Conservation (phyloP, 2,329 filamentous ascomycete species). For the Epicoccum nigrum region DNA sequence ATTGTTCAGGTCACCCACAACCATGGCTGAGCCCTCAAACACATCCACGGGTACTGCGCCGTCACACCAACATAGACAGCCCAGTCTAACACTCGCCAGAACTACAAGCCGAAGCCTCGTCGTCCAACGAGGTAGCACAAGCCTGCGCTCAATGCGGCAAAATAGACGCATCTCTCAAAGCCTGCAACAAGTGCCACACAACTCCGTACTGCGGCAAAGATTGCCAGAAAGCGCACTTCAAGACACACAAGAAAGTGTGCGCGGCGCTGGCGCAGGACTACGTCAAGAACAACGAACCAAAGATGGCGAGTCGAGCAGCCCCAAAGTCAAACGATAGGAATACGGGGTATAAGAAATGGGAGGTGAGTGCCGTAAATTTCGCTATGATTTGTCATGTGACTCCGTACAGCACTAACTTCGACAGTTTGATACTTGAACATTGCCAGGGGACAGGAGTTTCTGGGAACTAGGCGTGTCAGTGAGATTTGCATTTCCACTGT, state of each 20-base stretch:
- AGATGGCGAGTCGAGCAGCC: conserved; percentile 44
- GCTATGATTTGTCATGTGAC: too few relatives aligned
- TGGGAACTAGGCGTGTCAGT: neutral
- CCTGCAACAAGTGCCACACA: conserved; percentile 50
- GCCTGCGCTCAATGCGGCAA: conserved; percentile 36
- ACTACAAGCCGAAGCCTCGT: conserved; percentile 3
- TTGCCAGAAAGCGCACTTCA: conserved; percentile 49
- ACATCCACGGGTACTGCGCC: neutral
- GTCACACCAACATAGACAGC: neutral
- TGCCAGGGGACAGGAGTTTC: neutral
- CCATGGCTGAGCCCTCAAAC: conserved; percentile 6
- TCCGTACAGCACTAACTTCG: neutral
- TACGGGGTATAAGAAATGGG: conserved; percentile 50
- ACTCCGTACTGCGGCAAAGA: conserved; percentile 49
- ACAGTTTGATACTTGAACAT: conserved; percentile 15
- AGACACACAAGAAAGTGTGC: conserved; percentile 51
- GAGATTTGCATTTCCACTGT: conserved; percentile 1
- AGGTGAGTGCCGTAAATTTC: conserved; percentile 29
- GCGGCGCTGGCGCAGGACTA: conserved; percentile 48
- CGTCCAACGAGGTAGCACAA: conserved; percentile 10
- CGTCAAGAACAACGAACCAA: conserved; percentile 46
- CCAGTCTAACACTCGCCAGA: neutral
- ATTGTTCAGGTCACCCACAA: neutral
- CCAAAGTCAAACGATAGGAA: conserved; percentile 41
- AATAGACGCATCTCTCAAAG: conserved; percentile 35